Evolutionary conservation across 148 eudicot species (phyloP).

Genomic region (Fallopia convolvulus): DNA sequence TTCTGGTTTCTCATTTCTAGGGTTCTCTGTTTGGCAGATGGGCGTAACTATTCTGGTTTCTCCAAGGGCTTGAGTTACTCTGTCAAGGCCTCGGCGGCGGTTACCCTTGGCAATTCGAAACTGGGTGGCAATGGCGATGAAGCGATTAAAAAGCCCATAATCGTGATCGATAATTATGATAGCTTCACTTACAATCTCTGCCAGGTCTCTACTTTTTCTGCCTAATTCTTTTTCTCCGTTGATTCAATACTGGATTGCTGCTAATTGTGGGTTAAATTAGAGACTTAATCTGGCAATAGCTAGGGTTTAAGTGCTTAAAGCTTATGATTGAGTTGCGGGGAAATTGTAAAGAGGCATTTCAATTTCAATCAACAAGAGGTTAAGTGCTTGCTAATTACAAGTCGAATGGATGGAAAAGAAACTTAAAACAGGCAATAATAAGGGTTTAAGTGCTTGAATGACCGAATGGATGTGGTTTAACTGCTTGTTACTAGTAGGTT

Average conservation of each 20-base stretch:
- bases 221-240: background rate
- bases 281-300: background rate
- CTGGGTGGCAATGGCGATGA: slow-evolving; percentile 10
- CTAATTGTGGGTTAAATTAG: background rate
- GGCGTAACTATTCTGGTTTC: background rate
- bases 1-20: background rate
- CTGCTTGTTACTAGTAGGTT: background rate
- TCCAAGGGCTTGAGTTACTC: slow-evolving; percentile 2
- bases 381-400: no score
- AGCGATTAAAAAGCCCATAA: slow-evolving; percentile 28
- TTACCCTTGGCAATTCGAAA: slow-evolving; percentile 13
- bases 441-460: background rate
- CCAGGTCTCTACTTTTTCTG: slow-evolving; percentile 41
- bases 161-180: slow-evolving; percentile 92
- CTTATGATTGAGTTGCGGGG: background rate
- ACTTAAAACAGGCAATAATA: background rate
- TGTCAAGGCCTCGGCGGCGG: slow-evolving; percentile 18
- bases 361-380: background rate
- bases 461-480: background rate
- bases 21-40: slow-evolving; percentile 3
- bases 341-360: background rate
- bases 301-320: background rate
- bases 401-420: background rate
- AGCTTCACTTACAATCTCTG: slow-evolving; percentile 98
- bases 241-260: background rate